Percentiles rank a stretch among this genome's conserved stretches.
Evolutionary conservation across 2,329 filamentous ascomycete species (phyloP).

Genomic region (Stromatinia cepivora): DNA sequence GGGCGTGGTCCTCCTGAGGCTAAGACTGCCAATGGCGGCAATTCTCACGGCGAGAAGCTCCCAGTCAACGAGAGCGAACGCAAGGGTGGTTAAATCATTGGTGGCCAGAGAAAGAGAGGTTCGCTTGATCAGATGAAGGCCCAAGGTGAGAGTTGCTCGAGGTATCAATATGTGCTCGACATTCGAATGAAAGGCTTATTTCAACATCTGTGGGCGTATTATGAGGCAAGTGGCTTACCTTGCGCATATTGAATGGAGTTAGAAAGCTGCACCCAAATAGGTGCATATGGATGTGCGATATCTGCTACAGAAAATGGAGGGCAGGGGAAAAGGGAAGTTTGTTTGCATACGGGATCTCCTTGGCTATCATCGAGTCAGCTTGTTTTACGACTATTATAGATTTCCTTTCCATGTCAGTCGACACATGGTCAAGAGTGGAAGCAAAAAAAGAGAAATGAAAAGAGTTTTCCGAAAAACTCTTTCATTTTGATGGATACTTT

Average conservation of each 20-base stretch:
- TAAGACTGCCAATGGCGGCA: conserved; percentile 49
- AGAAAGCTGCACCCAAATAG: neutral
- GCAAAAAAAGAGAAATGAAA: conserved; percentile 21
- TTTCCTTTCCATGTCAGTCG: conserved; percentile 19
- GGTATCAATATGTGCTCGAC: neutral
- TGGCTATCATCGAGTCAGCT: conserved; percentile 14
- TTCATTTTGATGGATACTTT: conserved; percentile 29
- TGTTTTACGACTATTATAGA: conserved; percentile 23
- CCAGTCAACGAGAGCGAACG: conserved; percentile 61
- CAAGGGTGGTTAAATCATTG: conserved; percentile 55
- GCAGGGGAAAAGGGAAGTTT: conserved; percentile 7
- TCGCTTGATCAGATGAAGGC: conserved; percentile 3
- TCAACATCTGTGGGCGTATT: neutral
- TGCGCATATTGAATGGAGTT: conserved; percentile 2
- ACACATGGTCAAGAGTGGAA: conserved; percentile 12
- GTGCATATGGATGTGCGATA: neutral
- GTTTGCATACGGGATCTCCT: conserved; percentile 20
- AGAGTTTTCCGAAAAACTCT: conserved; percentile 18
- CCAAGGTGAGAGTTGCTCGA: neutral
- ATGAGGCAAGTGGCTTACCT: neutral
- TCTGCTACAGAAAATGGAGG: neutral
- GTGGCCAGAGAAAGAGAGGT: neutral
- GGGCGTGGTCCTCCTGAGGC: conserved; percentile 47
- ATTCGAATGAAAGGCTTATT: neutral
- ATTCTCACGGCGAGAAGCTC: conserved; percentile 52